phyloP scores from a whole-genome alignment of 176 grass and related monocot species.

The Carex pumila region DNA sequence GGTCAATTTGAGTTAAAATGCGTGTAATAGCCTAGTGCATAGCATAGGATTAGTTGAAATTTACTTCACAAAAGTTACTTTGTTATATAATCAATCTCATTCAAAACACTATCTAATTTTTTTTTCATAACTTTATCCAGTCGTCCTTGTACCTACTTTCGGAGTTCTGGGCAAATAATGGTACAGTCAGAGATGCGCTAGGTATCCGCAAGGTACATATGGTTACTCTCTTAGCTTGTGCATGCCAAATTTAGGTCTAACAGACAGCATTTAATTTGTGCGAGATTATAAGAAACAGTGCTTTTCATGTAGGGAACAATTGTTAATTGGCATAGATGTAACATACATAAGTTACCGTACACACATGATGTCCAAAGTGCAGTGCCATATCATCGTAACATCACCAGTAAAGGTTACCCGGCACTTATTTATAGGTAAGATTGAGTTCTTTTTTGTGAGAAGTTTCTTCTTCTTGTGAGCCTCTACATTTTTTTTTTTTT shows the following conservation, averaged over 20 bases:
- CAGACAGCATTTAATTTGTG: not conserved
- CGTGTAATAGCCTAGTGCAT: not conserved
- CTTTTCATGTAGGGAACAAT: constrained; percentile 22
- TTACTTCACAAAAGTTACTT: not conserved
- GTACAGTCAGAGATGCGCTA: constrained; percentile 31
- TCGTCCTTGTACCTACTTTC: constrained; percentile 35
- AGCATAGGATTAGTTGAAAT: not conserved
- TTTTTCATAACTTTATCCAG: not conserved
- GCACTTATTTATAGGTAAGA: constrained; percentile 47
- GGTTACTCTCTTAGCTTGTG: not conserved
- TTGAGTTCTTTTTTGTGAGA: not conserved
- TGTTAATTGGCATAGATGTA: constrained; percentile 37
- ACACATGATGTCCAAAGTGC: constrained; percentile 21
- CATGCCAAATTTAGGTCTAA: not conserved
- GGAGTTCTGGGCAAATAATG: constrained; percentile 50
- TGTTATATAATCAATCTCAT: not conserved
- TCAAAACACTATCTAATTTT: not conserved
- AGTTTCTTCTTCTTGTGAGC: not conserved
- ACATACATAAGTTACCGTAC: not conserved
- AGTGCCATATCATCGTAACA: constrained; percentile 29
- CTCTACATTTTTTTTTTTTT: not conserved
- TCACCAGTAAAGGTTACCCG: constrained; percentile 43
- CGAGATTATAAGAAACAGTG: not conserved
- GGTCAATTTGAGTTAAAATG: too few species aligned
- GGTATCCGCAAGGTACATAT: constrained; percentile 34